Evolutionary conservation across 768 basidiomycete genomes (phyloP).

Genomic region (Trametes punicea): DNA sequence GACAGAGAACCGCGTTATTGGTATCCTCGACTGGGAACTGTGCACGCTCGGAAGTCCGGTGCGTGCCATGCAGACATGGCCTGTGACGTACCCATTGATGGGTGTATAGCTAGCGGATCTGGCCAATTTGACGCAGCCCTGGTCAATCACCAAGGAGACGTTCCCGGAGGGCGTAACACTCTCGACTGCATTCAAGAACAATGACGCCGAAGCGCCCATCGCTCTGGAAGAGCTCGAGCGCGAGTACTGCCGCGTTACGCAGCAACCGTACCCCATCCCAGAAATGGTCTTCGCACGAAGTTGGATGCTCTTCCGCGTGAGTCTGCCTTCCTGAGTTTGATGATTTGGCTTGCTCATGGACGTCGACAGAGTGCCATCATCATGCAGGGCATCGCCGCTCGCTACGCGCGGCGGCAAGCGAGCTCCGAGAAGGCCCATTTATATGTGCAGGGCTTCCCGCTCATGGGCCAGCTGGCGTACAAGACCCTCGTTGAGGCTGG

Average conservation of each 20-base stretch:
- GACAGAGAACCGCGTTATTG: conserved; percentile 87
- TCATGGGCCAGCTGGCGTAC: conserved; percentile 62
- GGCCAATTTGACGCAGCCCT: conserved; percentile 85
- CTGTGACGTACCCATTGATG: background rate
- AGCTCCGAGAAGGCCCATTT: conserved; percentile 75
- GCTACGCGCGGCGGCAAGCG: conserved; percentile 81
- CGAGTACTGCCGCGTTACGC: conserved; percentile 70
- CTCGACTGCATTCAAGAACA: conserved; percentile 64
- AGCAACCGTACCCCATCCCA: conserved; percentile 67
- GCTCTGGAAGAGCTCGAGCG: conserved; percentile 70
- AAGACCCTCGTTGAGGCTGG: conserved; percentile 15
- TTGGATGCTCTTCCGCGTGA: conserved; percentile 82
- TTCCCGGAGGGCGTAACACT: conserved; percentile 25
- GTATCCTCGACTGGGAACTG: conserved; percentile 96
- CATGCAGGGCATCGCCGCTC: conserved; percentile 48
- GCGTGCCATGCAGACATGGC: conserved; percentile 27
- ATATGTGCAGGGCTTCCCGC: conserved; percentile 46
- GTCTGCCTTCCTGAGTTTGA: conserved; percentile 21
- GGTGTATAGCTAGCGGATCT: conserved; percentile 72
- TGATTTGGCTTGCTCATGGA: background rate
- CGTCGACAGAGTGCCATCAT: conserved; percentile 59
- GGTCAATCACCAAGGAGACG: conserved; percentile 52
- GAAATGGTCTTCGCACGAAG: conserved; percentile 81
- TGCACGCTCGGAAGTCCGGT: conserved; percentile 93
- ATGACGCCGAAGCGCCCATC: conserved; percentile 50